Evolutionary conservation across 805 yeast genomes (phyloP).

Genomic region (Lachancea sp.): DNA sequence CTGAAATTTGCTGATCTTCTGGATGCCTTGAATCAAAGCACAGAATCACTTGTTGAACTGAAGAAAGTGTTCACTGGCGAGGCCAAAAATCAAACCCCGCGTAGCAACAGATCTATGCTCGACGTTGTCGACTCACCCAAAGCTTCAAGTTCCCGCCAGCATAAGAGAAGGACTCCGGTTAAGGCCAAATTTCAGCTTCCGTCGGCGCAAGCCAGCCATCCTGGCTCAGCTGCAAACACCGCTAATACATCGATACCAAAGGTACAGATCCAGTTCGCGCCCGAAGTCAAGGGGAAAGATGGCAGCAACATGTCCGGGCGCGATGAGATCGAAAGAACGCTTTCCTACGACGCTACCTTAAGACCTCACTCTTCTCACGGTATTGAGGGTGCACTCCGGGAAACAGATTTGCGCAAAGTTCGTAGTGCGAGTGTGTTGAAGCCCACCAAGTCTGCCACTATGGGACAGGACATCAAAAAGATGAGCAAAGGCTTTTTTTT

Average conservation of each 20-base stretch:
- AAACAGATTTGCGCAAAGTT: slow-evolving; percentile 16
- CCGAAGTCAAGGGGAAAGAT: slow-evolving; percentile 19
- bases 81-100: slow-evolving; percentile 5
- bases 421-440: slow-evolving; percentile 19
- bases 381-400: background rate
- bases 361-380: slow-evolving; percentile 6
- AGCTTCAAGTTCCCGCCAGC: slow-evolving; percentile 7
- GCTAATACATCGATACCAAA: slow-evolving; percentile 2
- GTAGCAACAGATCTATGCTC: slow-evolving; percentile 19
- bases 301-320: slow-evolving; percentile 19
- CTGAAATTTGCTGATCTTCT: slow-evolving; percentile 19
- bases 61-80: slow-evolving; percentile 27
- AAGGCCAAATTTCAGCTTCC: background rate
- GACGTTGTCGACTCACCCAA: slow-evolving; percentile 11
- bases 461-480: slow-evolving; percentile 7
- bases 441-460: slow-evolving; percentile 14
- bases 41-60: slow-evolving; percentile 16
- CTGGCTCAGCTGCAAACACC: slow-evolving; percentile 2
- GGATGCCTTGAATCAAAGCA: slow-evolving; percentile 18
- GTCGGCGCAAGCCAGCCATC: background rate
- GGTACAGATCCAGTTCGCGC: slow-evolving; percentile 24
- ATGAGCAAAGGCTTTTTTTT: slow-evolving; percentile 16
- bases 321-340: slow-evolving; percentile 4
- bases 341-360: slow-evolving; percentile 8
- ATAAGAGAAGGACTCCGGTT: background rate